phyloP scores from a whole-genome alignment of 306 rosid genomes.

The Acacia confusa region DNA sequence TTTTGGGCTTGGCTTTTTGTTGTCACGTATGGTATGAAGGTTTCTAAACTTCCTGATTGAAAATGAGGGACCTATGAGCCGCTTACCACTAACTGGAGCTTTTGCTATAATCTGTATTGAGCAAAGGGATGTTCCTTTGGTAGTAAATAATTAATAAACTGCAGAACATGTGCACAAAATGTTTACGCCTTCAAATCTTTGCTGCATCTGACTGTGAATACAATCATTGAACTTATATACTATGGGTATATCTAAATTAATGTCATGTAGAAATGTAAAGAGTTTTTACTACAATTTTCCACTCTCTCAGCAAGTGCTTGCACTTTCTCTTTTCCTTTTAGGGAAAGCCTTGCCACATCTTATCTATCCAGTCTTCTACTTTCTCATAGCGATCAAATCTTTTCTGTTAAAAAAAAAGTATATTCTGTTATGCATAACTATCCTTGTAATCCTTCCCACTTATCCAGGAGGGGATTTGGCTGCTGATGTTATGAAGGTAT shows the following conservation, averaged over 20 bases:
- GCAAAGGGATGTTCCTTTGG: background rate
- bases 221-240: background rate
- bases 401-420: background rate
- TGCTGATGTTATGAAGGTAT: conserved; percentile 58
- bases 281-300: conserved; percentile 16
- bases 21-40: background rate
- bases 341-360: background rate
- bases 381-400: background rate
- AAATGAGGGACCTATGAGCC: background rate
- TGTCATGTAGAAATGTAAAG: conserved; percentile 2
- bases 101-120: background rate
- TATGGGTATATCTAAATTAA: background rate
- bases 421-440: background rate
- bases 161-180: background rate
- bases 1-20: background rate
- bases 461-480: conserved; percentile 82
- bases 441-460: conserved; percentile 7
- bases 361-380: background rate
- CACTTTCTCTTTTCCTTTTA: background rate
- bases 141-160: background rate
- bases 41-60: background rate
- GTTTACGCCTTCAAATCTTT: background rate
- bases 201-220: background rate
- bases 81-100: background rate
- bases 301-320: background rate